Percentiles rank a stretch among this genome's conserved stretches.
Conservation (phyloP, 2,329 filamentous ascomycete genomes). For the Lachnellula subtilissima region DNA sequence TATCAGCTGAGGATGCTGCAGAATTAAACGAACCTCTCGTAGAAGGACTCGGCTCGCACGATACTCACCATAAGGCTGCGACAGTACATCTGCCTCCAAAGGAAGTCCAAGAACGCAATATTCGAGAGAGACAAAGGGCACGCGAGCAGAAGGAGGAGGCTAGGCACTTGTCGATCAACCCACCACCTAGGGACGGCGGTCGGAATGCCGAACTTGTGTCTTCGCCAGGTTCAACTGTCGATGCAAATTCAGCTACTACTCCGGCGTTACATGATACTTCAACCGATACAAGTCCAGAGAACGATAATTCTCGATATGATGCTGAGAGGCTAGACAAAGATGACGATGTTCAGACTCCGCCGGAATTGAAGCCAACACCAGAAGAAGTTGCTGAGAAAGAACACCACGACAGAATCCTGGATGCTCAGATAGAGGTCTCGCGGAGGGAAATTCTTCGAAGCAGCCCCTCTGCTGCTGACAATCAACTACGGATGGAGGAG, state of each 20-base stretch:
- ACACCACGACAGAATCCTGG: conserved; percentile 28
- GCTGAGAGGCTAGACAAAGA: conserved; percentile 43
- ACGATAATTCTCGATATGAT: conserved; percentile 55
- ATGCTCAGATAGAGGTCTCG: conserved; percentile 26
- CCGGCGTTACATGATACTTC: conserved; percentile 64
- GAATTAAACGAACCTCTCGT: conserved; percentile 26
- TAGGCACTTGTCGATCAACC: conserved; percentile 32
- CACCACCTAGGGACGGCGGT: conserved; percentile 34
- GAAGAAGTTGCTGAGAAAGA: conserved; percentile 33
- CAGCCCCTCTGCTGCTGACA: conserved; percentile 49
- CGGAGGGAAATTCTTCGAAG: conserved; percentile 36
- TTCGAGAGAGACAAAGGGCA: conserved; percentile 37
- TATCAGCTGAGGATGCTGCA: conserved; percentile 33
- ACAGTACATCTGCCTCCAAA: conserved; percentile 44
- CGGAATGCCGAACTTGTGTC: conserved; percentile 43
- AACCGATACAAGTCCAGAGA: conserved; percentile 69
- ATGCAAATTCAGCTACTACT: conserved; percentile 67
- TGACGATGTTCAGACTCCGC: conserved; percentile 37
- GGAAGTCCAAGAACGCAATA: conserved; percentile 43
- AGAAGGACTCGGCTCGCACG: conserved; percentile 19
- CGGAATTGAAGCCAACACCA: conserved; percentile 20
- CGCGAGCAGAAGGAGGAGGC: conserved; percentile 28
- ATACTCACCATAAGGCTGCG: conserved; percentile 24
- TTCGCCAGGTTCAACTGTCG: conserved; percentile 61
- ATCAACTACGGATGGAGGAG: conserved; percentile 53